A percentile compares a stretch with the other conserved stretches of the same genome.
These are phyloP conservation scores for Phlegmacium glaucopus DNA, from an alignment of 768 basidiomycete species.

Conservation along the genomic window DNA sequence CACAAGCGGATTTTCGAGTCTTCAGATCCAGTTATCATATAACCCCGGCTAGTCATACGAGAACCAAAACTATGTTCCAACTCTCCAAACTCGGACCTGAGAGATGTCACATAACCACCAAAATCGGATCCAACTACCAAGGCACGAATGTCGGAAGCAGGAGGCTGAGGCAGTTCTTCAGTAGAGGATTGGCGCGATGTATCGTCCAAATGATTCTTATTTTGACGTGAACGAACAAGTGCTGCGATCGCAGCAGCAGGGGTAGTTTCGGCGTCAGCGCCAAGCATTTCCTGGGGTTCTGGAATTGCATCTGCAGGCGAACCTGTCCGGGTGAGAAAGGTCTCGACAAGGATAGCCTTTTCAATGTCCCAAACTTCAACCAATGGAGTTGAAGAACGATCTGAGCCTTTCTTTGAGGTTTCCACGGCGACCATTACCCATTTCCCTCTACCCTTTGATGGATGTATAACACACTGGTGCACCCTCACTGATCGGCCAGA, in stretches of 20 bases:
- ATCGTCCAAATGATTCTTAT: conserved; percentile 14
- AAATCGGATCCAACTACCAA: conserved; percentile 75
- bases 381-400: conserved; percentile 46
- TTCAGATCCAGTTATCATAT: conserved; percentile 85
- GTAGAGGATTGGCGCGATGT: conserved; percentile 11
- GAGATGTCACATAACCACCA: conserved; percentile 58
- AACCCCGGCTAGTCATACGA: conserved; percentile 54
- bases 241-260: conserved; percentile 78
- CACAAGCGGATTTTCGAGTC: conserved; percentile 86
- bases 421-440: conserved; percentile 89
- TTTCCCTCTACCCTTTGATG: conserved; percentile 79
- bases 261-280: conserved; percentile 54
- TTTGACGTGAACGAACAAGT: conserved; percentile 67
- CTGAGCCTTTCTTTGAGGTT: conserved; percentile 38
- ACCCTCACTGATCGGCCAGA: conserved; percentile 55
- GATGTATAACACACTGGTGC: conserved; percentile 78
- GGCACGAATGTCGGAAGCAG: conserved; percentile 66
- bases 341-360: conserved; percentile 74
- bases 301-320: conserved; percentile 44
- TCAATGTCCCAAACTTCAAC: conserved; percentile 96
- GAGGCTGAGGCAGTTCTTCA: conserved; percentile 27
- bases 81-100: conserved; percentile 50
- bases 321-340: conserved; percentile 58
- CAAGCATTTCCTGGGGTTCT: conserved; percentile 50
- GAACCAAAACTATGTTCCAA: conserved; percentile 37